These are phyloP conservation scores for Aphanomyces invadans DNA, from an alignment of 352 stramenopile species.

Conservation along the genomic window DNA sequence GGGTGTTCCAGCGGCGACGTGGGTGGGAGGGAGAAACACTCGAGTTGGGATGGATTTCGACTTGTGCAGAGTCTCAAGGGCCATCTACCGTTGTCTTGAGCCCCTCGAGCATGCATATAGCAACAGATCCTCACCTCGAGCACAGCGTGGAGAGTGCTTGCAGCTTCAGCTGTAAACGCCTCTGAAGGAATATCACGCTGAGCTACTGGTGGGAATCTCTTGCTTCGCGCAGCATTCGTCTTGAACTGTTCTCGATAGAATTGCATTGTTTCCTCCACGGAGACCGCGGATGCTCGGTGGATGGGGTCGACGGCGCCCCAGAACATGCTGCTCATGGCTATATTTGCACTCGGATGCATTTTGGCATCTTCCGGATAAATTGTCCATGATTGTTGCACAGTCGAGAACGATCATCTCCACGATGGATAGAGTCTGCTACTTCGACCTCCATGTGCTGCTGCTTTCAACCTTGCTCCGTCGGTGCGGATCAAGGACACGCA, in stretches of 20 bases:
- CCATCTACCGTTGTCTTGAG: not conserved
- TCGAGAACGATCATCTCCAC: too few relatives aligned
- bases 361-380: not conserved
- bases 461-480: too few relatives aligned
- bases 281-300: not conserved
- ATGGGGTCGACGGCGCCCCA: not conserved
- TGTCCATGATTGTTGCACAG: too few relatives aligned
- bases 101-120: not conserved
- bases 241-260: conserved; percentile 13
- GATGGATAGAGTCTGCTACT: too few relatives aligned
- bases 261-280: conserved; percentile 12
- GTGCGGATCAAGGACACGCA: too few relatives aligned
- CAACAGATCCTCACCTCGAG: conserved; percentile 1
- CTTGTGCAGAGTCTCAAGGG: not conserved
- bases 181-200: not conserved
- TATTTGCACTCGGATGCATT: not conserved
- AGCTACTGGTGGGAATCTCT: not conserved
- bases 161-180: not conserved
- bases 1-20: not conserved
- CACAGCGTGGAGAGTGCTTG: not conserved
- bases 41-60: not conserved
- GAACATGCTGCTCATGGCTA: not conserved
- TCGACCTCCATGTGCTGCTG: too few relatives aligned
- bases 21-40: not conserved
- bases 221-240: not conserved